Conservation (phyloP, 177 flowering plant genomes). For the Tripterygium wilfordii region DNA sequence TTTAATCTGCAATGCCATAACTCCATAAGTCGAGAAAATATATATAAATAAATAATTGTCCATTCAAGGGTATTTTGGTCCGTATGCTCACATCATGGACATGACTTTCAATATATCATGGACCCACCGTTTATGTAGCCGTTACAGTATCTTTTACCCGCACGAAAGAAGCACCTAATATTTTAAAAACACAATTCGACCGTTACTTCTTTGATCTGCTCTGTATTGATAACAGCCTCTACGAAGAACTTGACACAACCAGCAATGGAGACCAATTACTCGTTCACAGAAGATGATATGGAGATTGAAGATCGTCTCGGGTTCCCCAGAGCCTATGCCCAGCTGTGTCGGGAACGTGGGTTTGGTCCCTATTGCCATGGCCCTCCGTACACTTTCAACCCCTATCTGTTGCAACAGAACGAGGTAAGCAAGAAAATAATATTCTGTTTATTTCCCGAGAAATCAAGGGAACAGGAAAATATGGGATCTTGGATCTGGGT, state of each 20-base stretch:
- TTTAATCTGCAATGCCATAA: no score
- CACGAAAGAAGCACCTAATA: no score
- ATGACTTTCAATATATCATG: no score
- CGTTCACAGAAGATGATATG: conserved; percentile 63
- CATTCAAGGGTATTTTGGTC: no score
- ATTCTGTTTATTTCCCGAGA: background rate
- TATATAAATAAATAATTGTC: no score
- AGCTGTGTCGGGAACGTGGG: conserved; percentile 53
- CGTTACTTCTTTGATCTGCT: no score
- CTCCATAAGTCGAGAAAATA: no score
- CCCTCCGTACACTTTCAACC: conserved; percentile 81
- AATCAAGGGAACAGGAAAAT: background rate
- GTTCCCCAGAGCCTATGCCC: conserved; percentile 73
- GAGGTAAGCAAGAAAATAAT: conserved; percentile 43
- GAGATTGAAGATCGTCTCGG: conserved; percentile 60
- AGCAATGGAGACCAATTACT: conserved; percentile 35
- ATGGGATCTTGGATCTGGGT: background rate
- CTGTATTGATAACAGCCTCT: no score
- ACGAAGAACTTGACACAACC: background rate
- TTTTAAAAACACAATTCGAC: no score
- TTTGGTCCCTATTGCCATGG: conserved; percentile 45
- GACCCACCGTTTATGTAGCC: no score
- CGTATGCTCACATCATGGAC: no score
- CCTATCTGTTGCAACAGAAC: conserved; percentile 47
- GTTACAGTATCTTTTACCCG: no score